These are phyloP conservation scores for Venturia oleaginea DNA, from an alignment of 2,329 filamentous ascomycete species.

Conservation along the genomic window DNA sequence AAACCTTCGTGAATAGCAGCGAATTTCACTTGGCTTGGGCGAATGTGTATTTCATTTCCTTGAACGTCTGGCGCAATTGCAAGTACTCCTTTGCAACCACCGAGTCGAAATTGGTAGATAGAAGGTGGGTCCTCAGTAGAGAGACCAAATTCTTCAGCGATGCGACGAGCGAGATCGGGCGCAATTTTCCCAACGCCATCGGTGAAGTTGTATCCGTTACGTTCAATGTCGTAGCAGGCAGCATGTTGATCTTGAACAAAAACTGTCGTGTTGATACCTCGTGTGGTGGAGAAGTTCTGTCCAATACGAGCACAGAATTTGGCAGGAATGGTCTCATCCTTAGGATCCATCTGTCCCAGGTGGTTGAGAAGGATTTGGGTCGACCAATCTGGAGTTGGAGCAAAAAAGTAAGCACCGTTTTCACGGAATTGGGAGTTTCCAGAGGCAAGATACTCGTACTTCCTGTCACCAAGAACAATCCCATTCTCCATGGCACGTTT, in stretches of 20 bases:
- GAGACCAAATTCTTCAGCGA: slow-evolving; percentile 60
- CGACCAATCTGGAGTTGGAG: slow-evolving; percentile 54
- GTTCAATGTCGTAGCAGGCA: slow-evolving; percentile 50
- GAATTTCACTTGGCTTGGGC: slow-evolving; percentile 85
- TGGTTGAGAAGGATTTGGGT: slow-evolving; percentile 70
- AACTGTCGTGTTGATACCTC: slow-evolving; percentile 45
- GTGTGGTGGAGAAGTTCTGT: slow-evolving; percentile 92
- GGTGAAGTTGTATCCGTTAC: slow-evolving; percentile 65
- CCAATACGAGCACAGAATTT: slow-evolving; percentile 85
- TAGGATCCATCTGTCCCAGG: slow-evolving; percentile 70
- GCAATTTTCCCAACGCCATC: slow-evolving; percentile 96
- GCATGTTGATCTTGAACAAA: neutral
- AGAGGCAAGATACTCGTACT: slow-evolving; percentile 85
- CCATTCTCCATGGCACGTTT: slow-evolving; percentile 64
- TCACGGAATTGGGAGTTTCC: slow-evolving; percentile 94
- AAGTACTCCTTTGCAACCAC: slow-evolving; percentile 85
- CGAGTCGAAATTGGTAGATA: slow-evolving; percentile 84
- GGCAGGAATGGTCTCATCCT: slow-evolving; percentile 71
- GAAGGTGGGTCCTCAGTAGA: slow-evolving; percentile 56
- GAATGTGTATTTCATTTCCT: slow-evolving; percentile 63
- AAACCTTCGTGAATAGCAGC: slow-evolving; percentile 58
- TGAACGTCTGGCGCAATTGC: slow-evolving; percentile 61
- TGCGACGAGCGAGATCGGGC: slow-evolving; percentile 60
- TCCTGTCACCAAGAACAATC: slow-evolving; percentile 70
- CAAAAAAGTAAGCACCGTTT: slow-evolving; percentile 88